Conservation (phyloP, 257 asterid genomes). For the Solanum medicagineum region DNA sequence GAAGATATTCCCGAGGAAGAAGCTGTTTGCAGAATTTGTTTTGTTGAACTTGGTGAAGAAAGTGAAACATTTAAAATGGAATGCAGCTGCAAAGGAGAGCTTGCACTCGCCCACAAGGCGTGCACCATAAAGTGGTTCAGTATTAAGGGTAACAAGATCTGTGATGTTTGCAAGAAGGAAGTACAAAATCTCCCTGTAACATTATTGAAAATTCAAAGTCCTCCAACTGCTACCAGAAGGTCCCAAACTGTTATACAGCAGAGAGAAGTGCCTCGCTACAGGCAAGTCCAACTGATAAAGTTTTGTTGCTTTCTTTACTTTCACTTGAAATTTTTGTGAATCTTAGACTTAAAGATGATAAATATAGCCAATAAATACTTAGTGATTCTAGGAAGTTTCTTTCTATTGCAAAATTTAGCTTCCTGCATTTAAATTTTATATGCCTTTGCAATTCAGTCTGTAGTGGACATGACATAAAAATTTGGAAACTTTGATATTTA, state of each 20-base stretch:
- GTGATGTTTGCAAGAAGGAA: slow-evolving; percentile 90
- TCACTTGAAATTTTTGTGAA: not conserved
- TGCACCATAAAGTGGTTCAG: slow-evolving; percentile 95
- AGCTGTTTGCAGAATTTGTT: slow-evolving; percentile 95
- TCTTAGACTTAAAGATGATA: not conserved
- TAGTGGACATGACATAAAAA: not conserved
- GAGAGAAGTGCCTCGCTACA: slow-evolving; percentile 50
- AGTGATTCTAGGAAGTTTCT: not conserved
- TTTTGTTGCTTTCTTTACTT: not conserved
- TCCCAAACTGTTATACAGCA: slow-evolving; percentile 36
- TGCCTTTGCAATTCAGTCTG: not conserved
- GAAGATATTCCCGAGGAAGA: slow-evolving; percentile 99
- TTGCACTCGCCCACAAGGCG: slow-evolving; percentile 92
- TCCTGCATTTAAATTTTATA: not conserved
- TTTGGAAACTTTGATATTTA: not conserved
- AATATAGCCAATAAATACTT: not conserved
- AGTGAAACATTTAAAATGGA: slow-evolving; percentile 93
- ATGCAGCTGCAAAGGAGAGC: slow-evolving; percentile 97
- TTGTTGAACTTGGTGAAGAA: slow-evolving; percentile 86
- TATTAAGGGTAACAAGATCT: slow-evolving; percentile 84
- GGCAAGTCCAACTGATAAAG: slow-evolving; percentile 38
- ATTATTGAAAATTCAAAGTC: slow-evolving; percentile 63
- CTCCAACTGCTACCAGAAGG: slow-evolving; percentile 44
- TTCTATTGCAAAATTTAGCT: not conserved
- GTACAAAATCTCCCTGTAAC: slow-evolving; percentile 88